These are phyloP conservation scores for Clonostachys byssicola DNA, from an alignment of 2,329 filamentous ascomycete genomes.

Conservation along the genomic window DNA sequence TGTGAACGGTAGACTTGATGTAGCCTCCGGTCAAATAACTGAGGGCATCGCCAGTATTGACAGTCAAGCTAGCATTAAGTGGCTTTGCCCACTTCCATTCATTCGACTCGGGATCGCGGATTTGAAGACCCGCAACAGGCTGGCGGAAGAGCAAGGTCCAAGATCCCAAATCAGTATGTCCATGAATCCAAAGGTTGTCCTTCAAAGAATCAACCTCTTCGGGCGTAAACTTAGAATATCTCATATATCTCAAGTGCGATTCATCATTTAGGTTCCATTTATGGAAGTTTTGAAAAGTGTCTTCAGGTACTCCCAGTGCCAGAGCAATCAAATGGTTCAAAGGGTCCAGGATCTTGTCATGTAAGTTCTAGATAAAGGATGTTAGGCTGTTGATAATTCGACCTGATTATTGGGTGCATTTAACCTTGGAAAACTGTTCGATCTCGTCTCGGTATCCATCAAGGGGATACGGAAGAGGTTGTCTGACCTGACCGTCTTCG, in stretches of 20 bases:
- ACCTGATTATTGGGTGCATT: too few relatives aligned
- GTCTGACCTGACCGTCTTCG: constrained; percentile 19
- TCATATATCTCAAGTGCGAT: constrained; percentile 59
- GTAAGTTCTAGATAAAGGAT: constrained; percentile 13
- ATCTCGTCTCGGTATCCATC: constrained; percentile 48
- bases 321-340: constrained; percentile 58
- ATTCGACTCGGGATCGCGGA: constrained; percentile 37
- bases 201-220: constrained; percentile 39
- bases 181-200: constrained; percentile 34
- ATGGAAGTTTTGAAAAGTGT: constrained; percentile 49
- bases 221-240: constrained; percentile 43
- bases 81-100: constrained; percentile 47
- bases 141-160: constrained; percentile 55
- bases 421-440: constrained; percentile 45
- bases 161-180: constrained; percentile 53
- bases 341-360: constrained; percentile 50
- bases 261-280: constrained; percentile 54
- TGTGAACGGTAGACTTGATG: constrained; percentile 34
- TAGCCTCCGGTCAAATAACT: constrained; percentile 43
- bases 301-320: constrained; percentile 54
- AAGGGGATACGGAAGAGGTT: constrained; percentile 34
- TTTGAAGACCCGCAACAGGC: constrained; percentile 52
- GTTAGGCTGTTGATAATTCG: too few relatives aligned
- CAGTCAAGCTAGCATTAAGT: constrained; percentile 43
- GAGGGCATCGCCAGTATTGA: constrained; percentile 45